These are phyloP conservation scores for Auricularia auricula-judae DNA, from an alignment of 768 basidiomycete genomes.

Conservation along the genomic window DNA sequence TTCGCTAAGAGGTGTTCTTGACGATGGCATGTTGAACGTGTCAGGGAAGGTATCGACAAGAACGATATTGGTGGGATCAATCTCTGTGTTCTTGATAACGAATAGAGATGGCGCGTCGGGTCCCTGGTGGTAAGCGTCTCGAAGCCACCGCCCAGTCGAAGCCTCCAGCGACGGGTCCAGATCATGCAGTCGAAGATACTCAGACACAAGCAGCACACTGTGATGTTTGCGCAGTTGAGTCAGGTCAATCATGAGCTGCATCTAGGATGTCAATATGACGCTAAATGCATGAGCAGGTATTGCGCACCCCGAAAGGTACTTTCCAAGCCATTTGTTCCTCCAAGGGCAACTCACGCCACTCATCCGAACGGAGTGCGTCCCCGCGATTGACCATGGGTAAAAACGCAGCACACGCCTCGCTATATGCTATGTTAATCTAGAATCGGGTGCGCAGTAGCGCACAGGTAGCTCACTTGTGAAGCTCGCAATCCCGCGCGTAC, in stretches of 20 bases:
- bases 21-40: not conserved
- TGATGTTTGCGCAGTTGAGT: slow-evolving; percentile 3
- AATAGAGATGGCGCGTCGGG: not conserved
- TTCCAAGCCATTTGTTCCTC: slow-evolving; percentile 6
- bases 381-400: slow-evolving; percentile 8
- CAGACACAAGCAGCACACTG: slow-evolving; percentile 4
- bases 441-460: no score
- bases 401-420: slow-evolving; percentile 8
- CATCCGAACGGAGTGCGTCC: slow-evolving; percentile 5
- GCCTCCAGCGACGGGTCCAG: slow-evolving; percentile 3
- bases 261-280: no score
- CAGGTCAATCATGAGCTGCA: slow-evolving; percentile 8
- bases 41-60: slow-evolving; percentile 1
- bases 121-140: not conserved
- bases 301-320: slow-evolving; percentile 4
- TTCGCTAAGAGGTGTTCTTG: not conserved
- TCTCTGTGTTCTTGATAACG: not conserved
- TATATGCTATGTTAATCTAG: not conserved
- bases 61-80: not conserved
- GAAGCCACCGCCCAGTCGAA: slow-evolving; percentile 3
- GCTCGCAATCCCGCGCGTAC: slow-evolving; percentile 8
- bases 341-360: slow-evolving; percentile 6
- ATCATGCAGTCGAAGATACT: slow-evolving; percentile 8
- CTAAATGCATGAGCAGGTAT: slow-evolving; percentile 3
- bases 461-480: not conserved